Conservation (phyloP, 352 stramenopile genomes). For the Pythium guiyangense region DNA sequence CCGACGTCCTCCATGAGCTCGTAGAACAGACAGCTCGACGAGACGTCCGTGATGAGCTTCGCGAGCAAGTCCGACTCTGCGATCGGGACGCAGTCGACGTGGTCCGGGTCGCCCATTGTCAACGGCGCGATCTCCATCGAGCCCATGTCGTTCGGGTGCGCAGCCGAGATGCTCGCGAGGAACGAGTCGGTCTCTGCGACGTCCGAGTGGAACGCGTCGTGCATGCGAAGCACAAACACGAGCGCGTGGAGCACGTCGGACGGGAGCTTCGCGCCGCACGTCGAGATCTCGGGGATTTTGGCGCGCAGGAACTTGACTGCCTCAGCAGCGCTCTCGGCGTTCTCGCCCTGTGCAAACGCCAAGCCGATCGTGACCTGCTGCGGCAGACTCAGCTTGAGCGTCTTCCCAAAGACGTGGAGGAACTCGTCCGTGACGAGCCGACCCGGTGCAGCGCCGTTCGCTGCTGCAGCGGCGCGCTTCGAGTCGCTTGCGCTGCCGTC, state of each 20-base stretch:
- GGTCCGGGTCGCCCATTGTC: conserved; percentile 81
- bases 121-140: conserved; percentile 81
- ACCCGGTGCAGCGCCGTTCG: conserved; percentile 13
- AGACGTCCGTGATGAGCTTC: conserved; percentile 79
- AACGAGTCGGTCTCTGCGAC: conserved; percentile 83
- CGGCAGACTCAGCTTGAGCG: conserved; percentile 80
- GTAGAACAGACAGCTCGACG: conserved; percentile 80
- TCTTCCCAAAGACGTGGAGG: conserved; percentile 66
- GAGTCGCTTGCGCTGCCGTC: conserved; percentile 49
- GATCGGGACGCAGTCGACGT: conserved; percentile 74
- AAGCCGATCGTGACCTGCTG: conserved; percentile 84
- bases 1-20: conserved; percentile 90
- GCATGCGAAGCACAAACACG: conserved; percentile 77
- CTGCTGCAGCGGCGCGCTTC: conserved; percentile 12
- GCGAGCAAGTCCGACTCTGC: conserved; percentile 57
- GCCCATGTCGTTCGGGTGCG: conserved; percentile 85
- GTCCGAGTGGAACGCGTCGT: conserved; percentile 70
- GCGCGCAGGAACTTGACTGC: conserved; percentile 74
- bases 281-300: conserved; percentile 85
- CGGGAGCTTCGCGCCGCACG: conserved; percentile 75
- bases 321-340: conserved; percentile 41
- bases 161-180: conserved; percentile 77
- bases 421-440: conserved; percentile 77
- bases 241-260: conserved; percentile 79
- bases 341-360: conserved; percentile 76